phyloP scores from a whole-genome alignment of 805 yeast genomes.

The Hyphopichia homilentoma region DNA sequence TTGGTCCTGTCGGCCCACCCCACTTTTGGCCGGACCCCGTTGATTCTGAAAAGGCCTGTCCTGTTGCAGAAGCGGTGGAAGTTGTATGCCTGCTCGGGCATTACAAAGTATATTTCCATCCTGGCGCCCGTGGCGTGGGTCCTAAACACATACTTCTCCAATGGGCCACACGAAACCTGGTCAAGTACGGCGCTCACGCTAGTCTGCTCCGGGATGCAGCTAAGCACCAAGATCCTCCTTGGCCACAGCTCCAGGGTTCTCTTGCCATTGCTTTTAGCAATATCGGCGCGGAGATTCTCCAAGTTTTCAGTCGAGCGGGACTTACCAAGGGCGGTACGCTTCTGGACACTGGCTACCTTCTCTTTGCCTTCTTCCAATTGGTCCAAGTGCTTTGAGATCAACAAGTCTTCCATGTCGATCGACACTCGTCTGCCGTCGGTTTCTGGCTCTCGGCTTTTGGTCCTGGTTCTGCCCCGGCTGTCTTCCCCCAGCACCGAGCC shows the following conservation, averaged over 20 bases:
- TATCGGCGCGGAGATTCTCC: slow-evolving; percentile 4
- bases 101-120: slow-evolving; percentile 50
- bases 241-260: slow-evolving; percentile 4
- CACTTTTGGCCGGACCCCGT: slow-evolving; percentile 49
- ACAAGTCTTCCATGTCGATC: no score
- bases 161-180: slow-evolving; percentile 66
- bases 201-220: slow-evolving; percentile 37
- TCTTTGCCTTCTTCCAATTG: background rate
- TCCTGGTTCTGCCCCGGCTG: slow-evolving; percentile 1
- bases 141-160: slow-evolving; percentile 46
- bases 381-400: no score
- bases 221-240: slow-evolving; percentile 35
- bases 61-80: slow-evolving; percentile 49
- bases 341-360: background rate
- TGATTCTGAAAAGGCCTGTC: slow-evolving; percentile 53
- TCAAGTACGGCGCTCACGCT: slow-evolving; percentile 50
- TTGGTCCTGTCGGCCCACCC: slow-evolving; percentile 41
- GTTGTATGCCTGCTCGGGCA: slow-evolving; percentile 47
- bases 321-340: no score
- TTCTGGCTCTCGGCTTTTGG: background rate
- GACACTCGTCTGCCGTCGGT: no score
- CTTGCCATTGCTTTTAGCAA: background rate
- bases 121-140: slow-evolving; percentile 9
- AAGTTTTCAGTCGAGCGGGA: background rate
- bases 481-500: background rate